Evolutionary conservation across 345 rosid genomes (phyloP), one percentile per base, ranked within the genome.

Genomic region (Acer negundo): DNA sequence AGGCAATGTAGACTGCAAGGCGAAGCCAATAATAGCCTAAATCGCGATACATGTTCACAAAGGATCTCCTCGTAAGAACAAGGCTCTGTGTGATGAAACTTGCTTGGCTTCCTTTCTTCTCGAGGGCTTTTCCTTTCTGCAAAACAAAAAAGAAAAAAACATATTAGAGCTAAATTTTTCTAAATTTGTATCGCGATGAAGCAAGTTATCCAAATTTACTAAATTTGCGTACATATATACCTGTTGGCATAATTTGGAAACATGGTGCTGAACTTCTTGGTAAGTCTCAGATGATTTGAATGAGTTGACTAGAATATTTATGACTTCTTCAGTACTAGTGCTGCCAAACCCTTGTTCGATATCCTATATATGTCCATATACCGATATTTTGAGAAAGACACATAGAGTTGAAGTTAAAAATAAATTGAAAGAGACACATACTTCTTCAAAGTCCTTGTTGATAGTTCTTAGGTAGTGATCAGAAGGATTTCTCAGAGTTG

Each of bases 1-100:
- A 65, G 0, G 88, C 89, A 23, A 89, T 62, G 22, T 91, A 86
- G 75, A 87, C 80, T 11, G 79, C 90, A 51, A 89, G 82, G 58
- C 90, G 89, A 75, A 89, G 87, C 94, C 91, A 89, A 47, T 89
- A 90, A 66, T 89, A 90, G 24, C 91, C 92, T 69, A 89, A 70
- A 62, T 89, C 91, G 0, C 94, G 90, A 15, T 82, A 86, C 92
- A 91, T 91, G 84, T 91, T 87, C 58, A 86, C 79, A 1, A 81
- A 87, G 0, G 93, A 91, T 80, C 93, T 82, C 64, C 62, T 76
- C 0, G 86, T 84, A 42, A 84, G 87, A 46, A 82, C 83, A 16
- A 78, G 7, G 67, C 86, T 59, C 38, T 86, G 89, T 8, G 78
- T 84, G 3, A 84, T 74, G 64, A 80, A 84, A 72, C 86, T 82